Percentiles rank a stretch among this genome's conserved stretches.
Conservation (phyloP, 1,284 basidiomycete species). For the Leucocoprinus gongylophorus region DNA sequence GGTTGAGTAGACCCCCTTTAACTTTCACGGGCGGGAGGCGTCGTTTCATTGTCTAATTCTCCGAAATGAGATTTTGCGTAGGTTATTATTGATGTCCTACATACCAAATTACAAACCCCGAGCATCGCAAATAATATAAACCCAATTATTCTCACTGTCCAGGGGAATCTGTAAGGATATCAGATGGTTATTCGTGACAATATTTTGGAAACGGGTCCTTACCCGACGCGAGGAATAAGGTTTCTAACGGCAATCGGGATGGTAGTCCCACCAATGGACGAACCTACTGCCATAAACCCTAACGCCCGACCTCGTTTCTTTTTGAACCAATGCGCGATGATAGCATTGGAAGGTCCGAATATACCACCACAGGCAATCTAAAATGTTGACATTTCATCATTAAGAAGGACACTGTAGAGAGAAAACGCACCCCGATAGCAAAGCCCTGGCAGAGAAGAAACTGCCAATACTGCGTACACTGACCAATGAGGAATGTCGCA, state of each 20-base stretch:
- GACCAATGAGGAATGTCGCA: conserved; percentile 47
- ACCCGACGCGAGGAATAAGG: conserved; percentile 42
- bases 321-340: conserved; percentile 49
- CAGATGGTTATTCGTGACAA: conserved; percentile 21
- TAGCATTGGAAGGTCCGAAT: conserved; percentile 41
- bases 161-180: conserved; percentile 39
- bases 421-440: conserved; percentile 38
- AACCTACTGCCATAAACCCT: conserved; percentile 37
- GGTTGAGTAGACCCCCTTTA: conserved; percentile 41
- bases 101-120: conserved; percentile 38
- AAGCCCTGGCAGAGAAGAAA: conserved; percentile 52
- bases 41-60: conserved; percentile 36
- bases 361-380: conserved; percentile 40
- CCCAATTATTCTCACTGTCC: conserved; percentile 55
- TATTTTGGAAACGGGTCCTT: conserved; percentile 17
- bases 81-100: neutral
- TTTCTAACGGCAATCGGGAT: conserved; percentile 41
- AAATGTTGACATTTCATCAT: neutral
- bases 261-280: conserved; percentile 41
- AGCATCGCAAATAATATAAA: conserved; percentile 43
- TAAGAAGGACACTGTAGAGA: neutral
- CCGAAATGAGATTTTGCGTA: neutral
- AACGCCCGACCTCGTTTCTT: conserved; percentile 36
- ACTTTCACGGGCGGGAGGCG: conserved; percentile 40
- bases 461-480: conserved; percentile 55